Percentiles rank a stretch among this genome's conserved stretches.
Evolutionary conservation across 2,329 filamentous ascomycete genomes (phyloP).

Genomic region (Chalaropsis ovoidea): DNA sequence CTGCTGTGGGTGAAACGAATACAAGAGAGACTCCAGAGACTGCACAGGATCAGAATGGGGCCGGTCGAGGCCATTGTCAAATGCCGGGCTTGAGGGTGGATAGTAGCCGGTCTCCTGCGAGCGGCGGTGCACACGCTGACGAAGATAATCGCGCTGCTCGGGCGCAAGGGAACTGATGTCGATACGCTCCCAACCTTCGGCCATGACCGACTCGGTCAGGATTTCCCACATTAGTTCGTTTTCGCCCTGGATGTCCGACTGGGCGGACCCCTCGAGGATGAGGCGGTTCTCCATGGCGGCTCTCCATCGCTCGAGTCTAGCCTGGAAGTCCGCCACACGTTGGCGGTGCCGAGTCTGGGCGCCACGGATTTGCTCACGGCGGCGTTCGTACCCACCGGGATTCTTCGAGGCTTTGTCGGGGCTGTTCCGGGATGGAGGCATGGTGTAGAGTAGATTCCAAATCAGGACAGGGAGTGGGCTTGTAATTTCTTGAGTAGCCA

Average conservation of each 20-base stretch:
- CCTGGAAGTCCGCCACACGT: constrained; percentile 47
- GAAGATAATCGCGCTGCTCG: constrained; percentile 16
- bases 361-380: constrained; percentile 43
- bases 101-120: constrained; percentile 27
- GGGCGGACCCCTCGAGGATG: constrained; percentile 36
- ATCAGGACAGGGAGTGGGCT: neutral
- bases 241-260: constrained; percentile 33
- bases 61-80: neutral
- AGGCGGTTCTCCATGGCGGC: constrained; percentile 41
- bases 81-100: neutral
- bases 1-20: constrained; percentile 36
- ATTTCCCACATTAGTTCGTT: constrained; percentile 38
- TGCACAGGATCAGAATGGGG: constrained; percentile 27
- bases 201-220: constrained; percentile 30
- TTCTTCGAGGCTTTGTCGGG: constrained; percentile 30
- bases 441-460: constrained; percentile 7
- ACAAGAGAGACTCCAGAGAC: constrained; percentile 32
- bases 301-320: constrained; percentile 45
- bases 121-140: constrained; percentile 21
- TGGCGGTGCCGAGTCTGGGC: constrained; percentile 48
- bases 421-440: constrained; percentile 4
- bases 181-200: constrained; percentile 24
- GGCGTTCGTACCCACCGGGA: constrained; percentile 27
- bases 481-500: neutral
- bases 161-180: constrained; percentile 18